These are phyloP conservation scores for Mangifera indica DNA, from an alignment of 345 rosid species.

Conservation along the genomic window DNA sequence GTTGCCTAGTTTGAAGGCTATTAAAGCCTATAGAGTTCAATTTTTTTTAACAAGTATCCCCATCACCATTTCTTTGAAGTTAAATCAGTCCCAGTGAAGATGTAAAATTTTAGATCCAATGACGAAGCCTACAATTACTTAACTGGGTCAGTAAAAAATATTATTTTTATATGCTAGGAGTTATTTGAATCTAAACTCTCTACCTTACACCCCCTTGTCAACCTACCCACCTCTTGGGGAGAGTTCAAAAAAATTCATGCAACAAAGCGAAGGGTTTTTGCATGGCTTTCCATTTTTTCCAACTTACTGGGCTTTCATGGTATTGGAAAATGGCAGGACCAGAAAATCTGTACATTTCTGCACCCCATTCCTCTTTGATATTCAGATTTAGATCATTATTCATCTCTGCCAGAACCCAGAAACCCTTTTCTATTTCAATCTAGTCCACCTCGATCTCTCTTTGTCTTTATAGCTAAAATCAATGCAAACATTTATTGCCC, in stretches of 20 bases:
- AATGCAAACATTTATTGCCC: not conserved
- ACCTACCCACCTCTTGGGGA: no score
- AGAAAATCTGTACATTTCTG: not conserved
- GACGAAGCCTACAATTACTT: no score
- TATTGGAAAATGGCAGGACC: not conserved
- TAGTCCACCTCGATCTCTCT: not conserved
- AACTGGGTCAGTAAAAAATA: no score
- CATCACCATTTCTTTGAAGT: no score
- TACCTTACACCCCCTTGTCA: no score
- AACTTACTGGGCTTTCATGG: not conserved
- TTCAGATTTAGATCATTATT: not conserved
- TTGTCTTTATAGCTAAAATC: not conserved
- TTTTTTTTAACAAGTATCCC: no score
- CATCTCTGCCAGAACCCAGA: no score
- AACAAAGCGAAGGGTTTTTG: not conserved
- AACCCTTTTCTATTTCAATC: no score
- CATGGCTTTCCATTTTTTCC: not conserved
- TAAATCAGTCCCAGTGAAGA: no score
- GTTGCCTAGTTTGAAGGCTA: not conserved
- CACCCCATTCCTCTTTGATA: not conserved
- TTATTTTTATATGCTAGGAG: no score
- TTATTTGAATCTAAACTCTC: no score
- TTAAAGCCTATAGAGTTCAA: not conserved
- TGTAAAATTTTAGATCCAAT: no score
- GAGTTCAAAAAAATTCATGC: conserved; percentile 3